Evolutionary conservation across 257 asterid species (phyloP), one percentile per base, ranked within the genome.

Genomic region (Nicotiana otophora): DNA sequence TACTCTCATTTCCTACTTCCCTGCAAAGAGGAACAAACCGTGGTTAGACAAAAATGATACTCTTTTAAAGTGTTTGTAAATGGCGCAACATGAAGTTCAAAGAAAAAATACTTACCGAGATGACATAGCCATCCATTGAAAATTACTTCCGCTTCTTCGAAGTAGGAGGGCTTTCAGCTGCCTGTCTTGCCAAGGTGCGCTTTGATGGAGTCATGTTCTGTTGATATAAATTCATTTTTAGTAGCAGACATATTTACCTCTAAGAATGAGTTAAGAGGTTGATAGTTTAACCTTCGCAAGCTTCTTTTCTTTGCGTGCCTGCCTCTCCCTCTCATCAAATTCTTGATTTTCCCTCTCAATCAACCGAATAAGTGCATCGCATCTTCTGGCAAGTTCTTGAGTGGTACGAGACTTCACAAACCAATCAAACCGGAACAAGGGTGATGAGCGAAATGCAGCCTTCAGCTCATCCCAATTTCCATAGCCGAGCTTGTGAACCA

Each of bases 381-480:
- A 96, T 83, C 99, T 93, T 93, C 99, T 93, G 34, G 99, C 99
- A 86, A 94, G 95, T 74, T 96, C 99, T 88, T 93, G 98, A 78
- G 99, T 93, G 58, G 99, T 96, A 36, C 99, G 97, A 4, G 99
- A 96, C 90, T 96, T 96, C 57, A 96, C 97, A 83, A 96, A 96
- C 99, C 99, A 96, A 88, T 96, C 99, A 84, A 93, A 96, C 6
- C 98, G 95, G 82, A 96, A 96, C 90, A 95, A 79, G 10, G 98
- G 98, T 3, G 98, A 96, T 16, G 96, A 92, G 66, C 99, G 98
- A 81, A 96, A 96, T 79, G 98, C 98, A 31, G 98, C 93, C 91
- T 96, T 96, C 84, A 96, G 89, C 88, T 93, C 99, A 30, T 96
- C 99, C 99, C 99, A 96, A 83, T 96, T 96, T 39, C 99, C 99